Evolutionary conservation across 1,284 basidiomycete genomes (phyloP).

Genomic region (Phellopilus nigrolimitatus): DNA sequence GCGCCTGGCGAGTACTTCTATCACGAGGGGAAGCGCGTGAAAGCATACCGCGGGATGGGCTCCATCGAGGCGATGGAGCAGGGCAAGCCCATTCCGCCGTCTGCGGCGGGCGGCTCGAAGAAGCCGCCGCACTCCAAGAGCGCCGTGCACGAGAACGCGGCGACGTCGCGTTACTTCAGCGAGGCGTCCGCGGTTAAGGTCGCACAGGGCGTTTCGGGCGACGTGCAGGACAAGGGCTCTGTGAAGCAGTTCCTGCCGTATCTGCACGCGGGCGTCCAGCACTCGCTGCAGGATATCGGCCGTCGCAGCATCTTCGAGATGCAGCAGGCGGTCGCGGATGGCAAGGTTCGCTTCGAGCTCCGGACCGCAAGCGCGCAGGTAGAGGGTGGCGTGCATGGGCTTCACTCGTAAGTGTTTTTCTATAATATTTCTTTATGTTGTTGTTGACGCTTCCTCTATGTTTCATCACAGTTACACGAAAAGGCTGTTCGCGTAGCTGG

Average conservation of each 20-base stretch:
- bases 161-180: constrained; percentile 96
- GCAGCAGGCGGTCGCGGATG: constrained; percentile 55
- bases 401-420: constrained; percentile 67
- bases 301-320: constrained; percentile 65
- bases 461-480: constrained; percentile 14
- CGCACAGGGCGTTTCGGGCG: constrained; percentile 94
- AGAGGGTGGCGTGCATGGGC: constrained; percentile 92
- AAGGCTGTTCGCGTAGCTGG: constrained; percentile 14
- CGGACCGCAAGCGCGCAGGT: constrained; percentile 94
- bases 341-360: constrained; percentile 85
- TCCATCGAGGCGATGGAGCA: constrained; percentile 96
- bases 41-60: constrained; percentile 99
- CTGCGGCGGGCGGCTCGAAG: constrained; percentile 12
- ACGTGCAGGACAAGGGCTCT: constrained; percentile 96
- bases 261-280: constrained; percentile 88
- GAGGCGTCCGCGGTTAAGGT: constrained; percentile 95
- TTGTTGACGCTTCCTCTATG: not conserved
- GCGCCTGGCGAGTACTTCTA: constrained; percentile 99
- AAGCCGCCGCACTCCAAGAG: constrained; percentile 38
- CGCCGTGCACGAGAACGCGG: constrained; percentile 83
- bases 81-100: constrained; percentile 45
- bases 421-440: not conserved
- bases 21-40: constrained; percentile 97
- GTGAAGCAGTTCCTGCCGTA: constrained; percentile 91
- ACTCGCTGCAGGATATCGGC: constrained; percentile 95